Evolutionary conservation across 2,329 filamentous ascomycete genomes (phyloP).

Genomic region (Knufia petricola): DNA sequence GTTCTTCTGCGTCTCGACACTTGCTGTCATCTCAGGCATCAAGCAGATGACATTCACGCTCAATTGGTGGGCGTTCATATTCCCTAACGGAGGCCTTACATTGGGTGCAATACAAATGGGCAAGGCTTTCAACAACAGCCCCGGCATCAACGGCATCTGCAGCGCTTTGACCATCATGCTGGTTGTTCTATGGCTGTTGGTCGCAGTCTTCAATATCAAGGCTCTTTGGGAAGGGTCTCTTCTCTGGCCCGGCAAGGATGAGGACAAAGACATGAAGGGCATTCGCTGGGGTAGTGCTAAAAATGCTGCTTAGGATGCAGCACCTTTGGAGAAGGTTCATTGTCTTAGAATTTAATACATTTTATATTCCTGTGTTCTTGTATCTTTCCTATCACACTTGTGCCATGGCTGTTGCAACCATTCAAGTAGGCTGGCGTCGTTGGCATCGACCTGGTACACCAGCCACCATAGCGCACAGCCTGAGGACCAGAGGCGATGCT

Average conservation of each 20-base stretch:
- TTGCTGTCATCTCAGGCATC: neutral
- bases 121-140: slow-evolving; percentile 40
- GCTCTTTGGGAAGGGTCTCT: slow-evolving; percentile 45
- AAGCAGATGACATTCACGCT: slow-evolving; percentile 32
- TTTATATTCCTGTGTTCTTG: too few species aligned
- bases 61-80: slow-evolving; percentile 56
- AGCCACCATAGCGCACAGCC: too few species aligned
- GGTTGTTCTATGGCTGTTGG: slow-evolving; percentile 47
- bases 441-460: too few species aligned
- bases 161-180: slow-evolving; percentile 49
- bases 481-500: too few species aligned
- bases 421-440: too few species aligned
- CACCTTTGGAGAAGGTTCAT: too few species aligned
- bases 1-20: slow-evolving; percentile 10
- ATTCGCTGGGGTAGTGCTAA: neutral
- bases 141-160: slow-evolving; percentile 42
- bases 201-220: slow-evolving; percentile 39
- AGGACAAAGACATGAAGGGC: slow-evolving; percentile 32
- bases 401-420: too few species aligned
- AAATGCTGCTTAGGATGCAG: too few species aligned
- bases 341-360: too few species aligned
- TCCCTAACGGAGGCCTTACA: slow-evolving; percentile 55
- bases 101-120: slow-evolving; percentile 50
- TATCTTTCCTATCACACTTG: too few species aligned
- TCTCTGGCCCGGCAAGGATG: slow-evolving; percentile 51